These are phyloP conservation scores for Stachybotrys echinatus DNA, from an alignment of 2,329 filamentous ascomycete species.

Conservation along the genomic window DNA sequence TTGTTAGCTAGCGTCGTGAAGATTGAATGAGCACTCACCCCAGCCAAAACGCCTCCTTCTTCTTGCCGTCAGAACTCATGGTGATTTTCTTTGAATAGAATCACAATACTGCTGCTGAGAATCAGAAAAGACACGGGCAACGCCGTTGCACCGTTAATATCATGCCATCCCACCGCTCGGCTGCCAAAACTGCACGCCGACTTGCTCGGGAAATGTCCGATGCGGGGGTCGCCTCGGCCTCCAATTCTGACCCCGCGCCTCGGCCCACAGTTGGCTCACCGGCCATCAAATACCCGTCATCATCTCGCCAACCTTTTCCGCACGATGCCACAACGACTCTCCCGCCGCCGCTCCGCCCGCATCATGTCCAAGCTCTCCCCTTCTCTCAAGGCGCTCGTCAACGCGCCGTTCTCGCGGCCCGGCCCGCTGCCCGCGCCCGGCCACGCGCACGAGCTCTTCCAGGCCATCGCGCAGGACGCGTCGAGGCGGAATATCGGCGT, in stretches of 20 bases:
- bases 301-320: neutral
- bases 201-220: neutral
- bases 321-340: neutral
- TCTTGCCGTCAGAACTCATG: constrained; percentile 13
- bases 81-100: constrained; percentile 8
- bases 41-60: constrained; percentile 38
- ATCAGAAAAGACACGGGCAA: no score
- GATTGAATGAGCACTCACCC: constrained; percentile 23
- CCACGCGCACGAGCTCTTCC: constrained; percentile 59
- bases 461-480: constrained; percentile 59
- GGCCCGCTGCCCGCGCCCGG: constrained; percentile 59
- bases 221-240: neutral
- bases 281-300: constrained; percentile 3
- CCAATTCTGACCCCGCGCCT: neutral
- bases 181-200: constrained; percentile 1
- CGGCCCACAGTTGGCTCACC: neutral
- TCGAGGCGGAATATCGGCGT: constrained; percentile 54
- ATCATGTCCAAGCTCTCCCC: constrained; percentile 70
- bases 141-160: no score
- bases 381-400: constrained; percentile 68
- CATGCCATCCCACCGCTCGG: constrained; percentile 1
- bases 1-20: constrained; percentile 3
- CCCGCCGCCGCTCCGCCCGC: neutral
- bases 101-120: constrained; percentile 8
- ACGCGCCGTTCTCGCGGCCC: constrained; percentile 61